Evolutionary conservation across 2,329 filamentous ascomycete genomes (phyloP).

Genomic region (Fusarium acutatum): DNA sequence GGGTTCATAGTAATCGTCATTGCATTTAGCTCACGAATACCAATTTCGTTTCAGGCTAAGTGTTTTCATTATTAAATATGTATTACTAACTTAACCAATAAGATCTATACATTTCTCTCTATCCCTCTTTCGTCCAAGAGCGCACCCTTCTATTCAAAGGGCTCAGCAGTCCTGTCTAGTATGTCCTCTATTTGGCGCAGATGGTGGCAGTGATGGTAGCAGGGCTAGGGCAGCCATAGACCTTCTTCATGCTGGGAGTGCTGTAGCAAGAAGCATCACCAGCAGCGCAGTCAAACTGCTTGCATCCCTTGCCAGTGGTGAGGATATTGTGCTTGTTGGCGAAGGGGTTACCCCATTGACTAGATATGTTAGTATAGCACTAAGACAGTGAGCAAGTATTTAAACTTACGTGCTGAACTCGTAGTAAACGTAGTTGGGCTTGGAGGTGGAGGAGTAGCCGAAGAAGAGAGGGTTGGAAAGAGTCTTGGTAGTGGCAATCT

Average conservation of each 20-base stretch:
- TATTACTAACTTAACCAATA: not conserved
- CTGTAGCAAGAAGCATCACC: constrained; percentile 52
- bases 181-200: constrained; percentile 35
- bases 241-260: constrained; percentile 48
- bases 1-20: fast-evolving
- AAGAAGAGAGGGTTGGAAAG: constrained; percentile 52
- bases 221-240: constrained; percentile 53
- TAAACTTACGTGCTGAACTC: constrained; percentile 48
- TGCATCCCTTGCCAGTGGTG: constrained; percentile 49
- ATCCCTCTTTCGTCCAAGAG: fast-evolving
- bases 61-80: not conserved
- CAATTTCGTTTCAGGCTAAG: fast-evolving
- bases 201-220: constrained; percentile 47
- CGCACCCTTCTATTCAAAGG: not conserved
- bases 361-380: not conserved
- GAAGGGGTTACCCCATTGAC: constrained; percentile 51
- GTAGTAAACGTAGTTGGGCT: constrained; percentile 52
- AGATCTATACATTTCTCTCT: not conserved
- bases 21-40: fast-evolving
- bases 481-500: constrained; percentile 51
- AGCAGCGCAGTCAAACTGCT: constrained; percentile 51
- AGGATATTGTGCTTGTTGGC: constrained; percentile 48
- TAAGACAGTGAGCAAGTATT: fast-evolving
- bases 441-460: constrained; percentile 51
- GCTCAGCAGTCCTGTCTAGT: no score